These are phyloP conservation scores for Xylaria sp. DNA, from an alignment of 2,329 filamentous ascomycete genomes.

Conservation along the genomic window DNA sequence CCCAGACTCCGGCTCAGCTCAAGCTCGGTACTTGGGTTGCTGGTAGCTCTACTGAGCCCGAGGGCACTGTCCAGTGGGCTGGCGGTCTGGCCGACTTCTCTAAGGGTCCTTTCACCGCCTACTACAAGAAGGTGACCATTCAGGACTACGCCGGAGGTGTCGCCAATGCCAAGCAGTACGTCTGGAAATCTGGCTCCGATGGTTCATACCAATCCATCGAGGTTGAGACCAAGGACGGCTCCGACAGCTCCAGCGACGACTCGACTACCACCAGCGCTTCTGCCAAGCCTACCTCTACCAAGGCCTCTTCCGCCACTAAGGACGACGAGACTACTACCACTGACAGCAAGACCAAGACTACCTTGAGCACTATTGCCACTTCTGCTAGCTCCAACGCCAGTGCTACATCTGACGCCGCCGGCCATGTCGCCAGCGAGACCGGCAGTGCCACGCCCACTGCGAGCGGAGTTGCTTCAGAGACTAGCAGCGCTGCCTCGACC, in stretches of 20 bases:
- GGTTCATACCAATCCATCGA: slow-evolving; percentile 65
- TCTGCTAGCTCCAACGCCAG: slow-evolving; percentile 23
- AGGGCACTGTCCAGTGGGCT: slow-evolving; percentile 78
- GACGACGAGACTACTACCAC: slow-evolving; percentile 25
- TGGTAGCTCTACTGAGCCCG: slow-evolving; percentile 66
- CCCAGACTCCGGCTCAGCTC: slow-evolving; percentile 79
- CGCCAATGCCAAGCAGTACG: slow-evolving; percentile 62
- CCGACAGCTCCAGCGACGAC: slow-evolving; percentile 38
- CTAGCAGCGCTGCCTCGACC: slow-evolving; percentile 10
- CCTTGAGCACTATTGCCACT: slow-evolving; percentile 43
- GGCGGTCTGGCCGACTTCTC: slow-evolving; percentile 68
- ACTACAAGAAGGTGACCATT: slow-evolving; percentile 68
- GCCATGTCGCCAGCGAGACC: slow-evolving; percentile 21
- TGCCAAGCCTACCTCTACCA: slow-evolving; percentile 36
- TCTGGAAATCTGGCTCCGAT: slow-evolving; percentile 59
- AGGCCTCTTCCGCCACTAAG: slow-evolving; percentile 28
- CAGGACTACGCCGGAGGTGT: slow-evolving; percentile 65
- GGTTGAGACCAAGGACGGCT: slow-evolving; percentile 56
- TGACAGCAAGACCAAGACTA: slow-evolving; percentile 29
- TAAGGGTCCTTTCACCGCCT: slow-evolving; percentile 64
- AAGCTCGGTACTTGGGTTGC: slow-evolving; percentile 76
- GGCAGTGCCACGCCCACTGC: slow-evolving; percentile 29
- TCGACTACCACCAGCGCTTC: slow-evolving; percentile 34
- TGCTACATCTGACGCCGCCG: slow-evolving; percentile 1
- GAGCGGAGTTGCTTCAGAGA: slow-evolving; percentile 23